Base-by-base conservation (phyloP, 1,139 yeast species). In the Wickerhamomyces sp. region DNA sequence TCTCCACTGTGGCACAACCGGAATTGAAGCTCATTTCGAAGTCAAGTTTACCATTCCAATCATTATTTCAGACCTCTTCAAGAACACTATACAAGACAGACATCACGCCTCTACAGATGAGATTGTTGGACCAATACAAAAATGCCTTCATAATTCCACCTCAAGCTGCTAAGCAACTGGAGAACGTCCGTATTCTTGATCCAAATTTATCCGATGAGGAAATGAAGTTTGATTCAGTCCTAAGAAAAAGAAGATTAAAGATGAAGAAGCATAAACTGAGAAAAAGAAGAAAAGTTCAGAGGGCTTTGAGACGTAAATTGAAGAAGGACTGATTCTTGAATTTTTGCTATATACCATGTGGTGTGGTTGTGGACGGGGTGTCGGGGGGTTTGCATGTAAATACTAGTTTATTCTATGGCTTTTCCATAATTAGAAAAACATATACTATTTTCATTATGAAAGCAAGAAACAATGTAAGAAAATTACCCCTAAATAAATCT, bases 251-350 rank as follows among this genome's bases (percentile, higher is more conserved):
- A 67, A 72, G 81, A 63, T 76, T 79, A 62, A 81, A 81, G 70
- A 81, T 81, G 86, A 81, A 81, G 72, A 81, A 81, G 64, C 88
- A 81, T 63, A 81, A 81, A 66, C 69, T 79, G 63, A 78, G 83
- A 68, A 81, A 81, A 73, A 79, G 87, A 76, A 79, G 88, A 75
- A 79, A 56, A 52, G 64, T 60, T 1, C 64, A 60, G 46, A 57
- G 61, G 40, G 63, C 65, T 9, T 38, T 61, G 46, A 62, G 62
- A 58, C 54, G 59, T 48, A 62, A 58, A 47, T 45, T 62, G 46
- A 60, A 57, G 49, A 61, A 61, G 55, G 59, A 54, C 38, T 53
- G 44, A 43, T 39, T 18, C 18, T 18, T 29, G 31, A n/a, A 18
- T 18, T 18, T 18, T 4, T 18, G 23, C 23, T 18, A 4, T 18